Evolutionary conservation across 208 protist genomes (phyloP).

Genomic region (Trypanosoma congolense): DNA sequence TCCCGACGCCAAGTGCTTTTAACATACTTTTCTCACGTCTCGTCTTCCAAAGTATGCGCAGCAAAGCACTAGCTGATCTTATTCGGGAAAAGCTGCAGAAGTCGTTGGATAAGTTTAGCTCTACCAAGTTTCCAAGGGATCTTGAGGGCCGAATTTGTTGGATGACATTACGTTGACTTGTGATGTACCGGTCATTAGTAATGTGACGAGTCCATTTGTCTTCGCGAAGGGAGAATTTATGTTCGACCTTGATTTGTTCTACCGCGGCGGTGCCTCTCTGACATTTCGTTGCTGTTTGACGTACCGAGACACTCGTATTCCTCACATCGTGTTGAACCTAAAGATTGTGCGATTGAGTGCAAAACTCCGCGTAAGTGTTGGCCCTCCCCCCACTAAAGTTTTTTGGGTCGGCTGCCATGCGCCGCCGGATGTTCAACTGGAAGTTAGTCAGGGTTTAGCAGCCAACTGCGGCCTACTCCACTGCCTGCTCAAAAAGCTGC

Average conservation of each 20-base stretch:
- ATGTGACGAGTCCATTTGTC: slow-evolving; percentile 53
- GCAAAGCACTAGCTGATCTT: slow-evolving; percentile 33
- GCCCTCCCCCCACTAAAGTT: slow-evolving; percentile 77
- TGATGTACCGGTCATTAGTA: slow-evolving; percentile 64
- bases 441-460: slow-evolving; percentile 59
- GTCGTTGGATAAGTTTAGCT: slow-evolving; percentile 49
- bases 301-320: slow-evolving; percentile 73
- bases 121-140: slow-evolving; percentile 73
- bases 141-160: slow-evolving; percentile 62
- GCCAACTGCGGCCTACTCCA: slow-evolving; percentile 57
- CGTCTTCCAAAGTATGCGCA: slow-evolving; percentile 74
- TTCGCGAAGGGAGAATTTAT: slow-evolving; percentile 68
- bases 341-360: slow-evolving; percentile 58
- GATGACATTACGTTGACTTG: slow-evolving; percentile 71
- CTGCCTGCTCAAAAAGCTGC: slow-evolving; percentile 68
- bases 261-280: slow-evolving; percentile 62
- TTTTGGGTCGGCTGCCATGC: slow-evolving; percentile 78
- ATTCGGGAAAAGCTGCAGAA: slow-evolving; percentile 52
- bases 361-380: slow-evolving; percentile 72
- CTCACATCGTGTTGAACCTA: slow-evolving; percentile 60
- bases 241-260: slow-evolving; percentile 80
- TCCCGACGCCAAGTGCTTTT: slow-evolving; percentile 59
- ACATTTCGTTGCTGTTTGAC: slow-evolving; percentile 63
- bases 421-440: slow-evolving; percentile 44
- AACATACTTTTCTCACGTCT: slow-evolving; percentile 74